phyloP scores from a whole-genome alignment of 2,329 filamentous ascomycete species.

The Stylonectria norvegica region DNA sequence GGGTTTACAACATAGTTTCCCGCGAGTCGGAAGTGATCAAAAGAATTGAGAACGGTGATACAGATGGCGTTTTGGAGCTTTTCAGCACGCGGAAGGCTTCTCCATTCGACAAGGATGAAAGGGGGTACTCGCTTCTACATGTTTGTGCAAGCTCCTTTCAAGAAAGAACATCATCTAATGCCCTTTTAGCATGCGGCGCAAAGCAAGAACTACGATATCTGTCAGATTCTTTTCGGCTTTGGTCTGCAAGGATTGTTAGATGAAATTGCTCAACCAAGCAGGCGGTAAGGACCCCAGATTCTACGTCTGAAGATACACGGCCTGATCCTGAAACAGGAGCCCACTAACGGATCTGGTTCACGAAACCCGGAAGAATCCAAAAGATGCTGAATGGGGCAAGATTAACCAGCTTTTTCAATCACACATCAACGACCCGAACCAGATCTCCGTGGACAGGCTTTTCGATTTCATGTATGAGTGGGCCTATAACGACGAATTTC shows the following conservation, averaged over 20 bases:
- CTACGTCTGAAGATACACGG: no score
- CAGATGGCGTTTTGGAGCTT: constrained; percentile 16
- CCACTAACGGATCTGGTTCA: constrained; percentile 2
- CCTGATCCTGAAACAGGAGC: constrained; percentile 8
- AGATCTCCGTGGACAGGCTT: constrained; percentile 6
- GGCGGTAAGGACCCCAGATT: background rate
- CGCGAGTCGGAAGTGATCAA: constrained; percentile 13
- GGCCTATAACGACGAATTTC: constrained; percentile 3
- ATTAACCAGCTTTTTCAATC: constrained; percentile 18
- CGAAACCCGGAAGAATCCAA: background rate
- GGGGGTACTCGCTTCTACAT: constrained; percentile 14
- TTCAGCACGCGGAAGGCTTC: constrained; percentile 20
- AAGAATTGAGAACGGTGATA: constrained; percentile 12
- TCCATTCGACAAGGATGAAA: constrained; percentile 17
- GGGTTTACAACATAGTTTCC: constrained; percentile 23
- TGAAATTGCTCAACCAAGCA: background rate
- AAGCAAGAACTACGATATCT: constrained; percentile 8
- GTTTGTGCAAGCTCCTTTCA: constrained; percentile 7
- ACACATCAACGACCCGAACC: constrained; percentile 18
- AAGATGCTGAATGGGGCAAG: background rate
- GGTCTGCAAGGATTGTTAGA: constrained; percentile 11
- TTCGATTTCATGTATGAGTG: constrained; percentile 12
- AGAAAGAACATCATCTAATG: background rate
- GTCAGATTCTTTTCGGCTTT: constrained; percentile 10
- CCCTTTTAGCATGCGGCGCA: constrained; percentile 14